A percentile compares a stretch with the other conserved stretches of the same genome.
phyloP scores from a whole-genome alignment of 2,329 filamentous ascomycete genomes.

The Bipolaris oryzae region DNA sequence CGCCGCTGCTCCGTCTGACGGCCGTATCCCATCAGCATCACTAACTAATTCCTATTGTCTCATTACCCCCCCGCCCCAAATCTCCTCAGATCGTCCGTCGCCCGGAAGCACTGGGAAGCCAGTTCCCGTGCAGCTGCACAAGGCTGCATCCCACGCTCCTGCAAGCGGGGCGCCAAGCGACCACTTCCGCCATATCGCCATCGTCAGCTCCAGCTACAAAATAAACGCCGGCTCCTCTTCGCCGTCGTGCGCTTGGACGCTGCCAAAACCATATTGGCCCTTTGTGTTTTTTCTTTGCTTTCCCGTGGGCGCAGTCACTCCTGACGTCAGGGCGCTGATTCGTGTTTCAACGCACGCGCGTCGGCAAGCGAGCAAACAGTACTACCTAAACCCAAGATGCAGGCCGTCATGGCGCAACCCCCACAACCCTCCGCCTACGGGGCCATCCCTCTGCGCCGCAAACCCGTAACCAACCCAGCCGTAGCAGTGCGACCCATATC shows the following conservation, averaged over 20 bases:
- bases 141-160: conserved; percentile 20
- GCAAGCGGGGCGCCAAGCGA: conserved; percentile 37
- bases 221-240: conserved; percentile 24
- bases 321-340: conserved; percentile 37
- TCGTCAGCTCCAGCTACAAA: conserved; percentile 28
- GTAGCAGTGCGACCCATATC: conserved; percentile 40
- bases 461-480: conserved; percentile 43
- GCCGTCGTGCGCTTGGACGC: conserved; percentile 5
- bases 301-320: conserved; percentile 19
- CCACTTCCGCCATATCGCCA: conserved; percentile 13
- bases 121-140: conserved; percentile 27
- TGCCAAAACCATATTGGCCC: conserved; percentile 6
- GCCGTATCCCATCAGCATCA: conserved; percentile 23
- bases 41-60: conserved; percentile 15
- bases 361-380: conserved; percentile 26
- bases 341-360: conserved; percentile 31
- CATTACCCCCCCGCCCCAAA: background rate
- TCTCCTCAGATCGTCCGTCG: conserved; percentile 33
- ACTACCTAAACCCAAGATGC: conserved; percentile 28
- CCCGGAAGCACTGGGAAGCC: conserved; percentile 26
- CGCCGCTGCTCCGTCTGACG: conserved; percentile 18
- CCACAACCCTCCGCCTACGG: conserved; percentile 34
- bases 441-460: conserved; percentile 41
- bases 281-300: conserved; percentile 23
- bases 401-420: conserved; percentile 37